Evolutionary conservation across 345 rosid genomes (phyloP).

Genomic region (Melaleuca quinquenervia): DNA sequence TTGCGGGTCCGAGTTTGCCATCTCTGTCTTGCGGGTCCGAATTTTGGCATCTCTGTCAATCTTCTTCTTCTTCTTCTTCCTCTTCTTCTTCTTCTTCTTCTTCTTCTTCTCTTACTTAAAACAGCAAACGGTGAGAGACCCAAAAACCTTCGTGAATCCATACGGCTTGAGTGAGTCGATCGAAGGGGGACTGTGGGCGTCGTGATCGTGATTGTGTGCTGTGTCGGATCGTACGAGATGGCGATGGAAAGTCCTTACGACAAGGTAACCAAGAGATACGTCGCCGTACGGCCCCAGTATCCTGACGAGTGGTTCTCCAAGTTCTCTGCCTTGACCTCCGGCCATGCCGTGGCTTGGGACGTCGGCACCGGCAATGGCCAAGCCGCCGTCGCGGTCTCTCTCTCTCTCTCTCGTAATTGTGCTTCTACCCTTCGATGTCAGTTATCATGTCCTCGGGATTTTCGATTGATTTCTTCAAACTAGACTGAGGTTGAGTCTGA

Average conservation of each 20-base stretch:
- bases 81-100: no score
- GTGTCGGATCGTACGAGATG: not conserved
- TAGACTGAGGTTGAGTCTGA: not conserved
- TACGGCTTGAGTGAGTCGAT: not conserved
- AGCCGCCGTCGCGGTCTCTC: slow-evolving; percentile 46
- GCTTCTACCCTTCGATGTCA: not conserved
- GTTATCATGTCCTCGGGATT: not conserved
- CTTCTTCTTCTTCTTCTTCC: no score
- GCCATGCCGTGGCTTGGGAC: slow-evolving; percentile 54
- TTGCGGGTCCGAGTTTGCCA: not conserved
- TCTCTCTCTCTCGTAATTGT: not conserved
- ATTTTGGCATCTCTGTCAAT: no score
- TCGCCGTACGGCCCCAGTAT: slow-evolving; percentile 44
- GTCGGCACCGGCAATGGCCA: slow-evolving; percentile 68
- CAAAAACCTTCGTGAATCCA: not conserved
- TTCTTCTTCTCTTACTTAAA: not conserved
- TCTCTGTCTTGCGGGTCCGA: not conserved
- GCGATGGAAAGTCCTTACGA: slow-evolving; percentile 19
- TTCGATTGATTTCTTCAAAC: not conserved
- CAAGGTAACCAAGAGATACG: slow-evolving; percentile 39
- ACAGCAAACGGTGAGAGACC: not conserved
- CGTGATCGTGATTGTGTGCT: not conserved
- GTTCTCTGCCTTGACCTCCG: slow-evolving; percentile 37
- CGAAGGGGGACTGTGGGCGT: not conserved
- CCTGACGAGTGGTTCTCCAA: slow-evolving; percentile 46